These are phyloP conservation scores for Mentha longifolia DNA, from an alignment of 257 asterid genomes.

Conservation along the genomic window DNA sequence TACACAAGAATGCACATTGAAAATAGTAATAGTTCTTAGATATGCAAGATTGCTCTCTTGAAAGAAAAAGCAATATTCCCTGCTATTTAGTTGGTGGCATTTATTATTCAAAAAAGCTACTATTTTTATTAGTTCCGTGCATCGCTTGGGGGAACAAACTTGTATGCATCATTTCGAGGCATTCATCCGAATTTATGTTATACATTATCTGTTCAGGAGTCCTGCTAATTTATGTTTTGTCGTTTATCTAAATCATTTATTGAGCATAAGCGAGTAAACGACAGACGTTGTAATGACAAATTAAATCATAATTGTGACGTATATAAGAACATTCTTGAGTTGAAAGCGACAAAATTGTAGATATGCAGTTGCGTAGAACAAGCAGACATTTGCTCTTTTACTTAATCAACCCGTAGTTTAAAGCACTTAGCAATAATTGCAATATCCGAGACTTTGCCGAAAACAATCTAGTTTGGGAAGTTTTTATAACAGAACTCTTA, in stretches of 20 bases:
- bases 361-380: conserved; percentile 15
- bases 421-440: background rate
- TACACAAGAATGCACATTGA: too few species aligned
- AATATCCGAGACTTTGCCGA: background rate
- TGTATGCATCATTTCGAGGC: background rate
- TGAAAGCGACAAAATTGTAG: conserved; percentile 12
- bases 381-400: background rate
- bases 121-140: background rate
- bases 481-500: background rate
- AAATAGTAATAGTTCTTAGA: too few species aligned
- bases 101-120: too few species aligned
- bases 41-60: too few species aligned
- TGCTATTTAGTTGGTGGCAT: too few species aligned
- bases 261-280: conserved; percentile 1
- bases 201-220: conserved; percentile 1
- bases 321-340: background rate
- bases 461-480: background rate
- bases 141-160: background rate
- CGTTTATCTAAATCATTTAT: conserved; percentile 6
- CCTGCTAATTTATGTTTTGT: background rate
- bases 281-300: background rate
- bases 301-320: background rate
- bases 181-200: background rate
- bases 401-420: background rate
- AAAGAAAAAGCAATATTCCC: too few species aligned